Evolutionary conservation across 2,329 filamentous ascomycete genomes (phyloP).

Genomic region (Sclerotinia nivalis): DNA sequence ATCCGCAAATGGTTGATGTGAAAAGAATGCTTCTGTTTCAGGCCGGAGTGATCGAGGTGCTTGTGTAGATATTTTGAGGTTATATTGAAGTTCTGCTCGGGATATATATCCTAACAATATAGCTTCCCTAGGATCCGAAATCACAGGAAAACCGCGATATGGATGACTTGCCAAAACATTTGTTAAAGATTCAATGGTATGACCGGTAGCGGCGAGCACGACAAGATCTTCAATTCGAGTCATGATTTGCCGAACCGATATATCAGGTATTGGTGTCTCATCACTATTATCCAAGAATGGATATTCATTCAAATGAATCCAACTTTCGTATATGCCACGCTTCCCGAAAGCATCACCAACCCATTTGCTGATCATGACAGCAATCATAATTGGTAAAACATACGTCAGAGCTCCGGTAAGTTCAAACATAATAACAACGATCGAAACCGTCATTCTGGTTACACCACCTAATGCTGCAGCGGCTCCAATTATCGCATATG

Average conservation of each 20-base stretch:
- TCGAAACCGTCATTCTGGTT: conserved; percentile 95
- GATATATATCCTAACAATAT: conserved; percentile 91
- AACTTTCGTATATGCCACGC: conserved; percentile 93
- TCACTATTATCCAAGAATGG: conserved; percentile 93
- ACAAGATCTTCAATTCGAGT: conserved; percentile 88
- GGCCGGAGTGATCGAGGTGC: conserved; percentile 60
- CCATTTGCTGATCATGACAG: conserved; percentile 98
- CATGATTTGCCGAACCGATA: conserved; percentile 87
- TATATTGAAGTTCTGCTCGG: conserved; percentile 83
- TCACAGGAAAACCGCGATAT: conserved; percentile 89
- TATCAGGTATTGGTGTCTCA: conserved; percentile 74
- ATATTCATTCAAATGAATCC: conserved; percentile 96
- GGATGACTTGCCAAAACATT: conserved; percentile 70
- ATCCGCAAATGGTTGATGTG: conserved; percentile 78
- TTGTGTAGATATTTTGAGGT: conserved; percentile 63
- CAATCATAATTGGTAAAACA: conserved; percentile 97
- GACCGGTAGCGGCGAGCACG: conserved; percentile 80
- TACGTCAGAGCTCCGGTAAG: conserved; percentile 94
- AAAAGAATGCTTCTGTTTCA: conserved; percentile 80
- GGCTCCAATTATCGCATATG: conserved; percentile 94
- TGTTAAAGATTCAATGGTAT: conserved; percentile 77
- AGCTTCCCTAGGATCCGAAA: conserved; percentile 74
- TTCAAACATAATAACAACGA: conserved; percentile 99
- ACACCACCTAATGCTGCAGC: conserved; percentile 92
- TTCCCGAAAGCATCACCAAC: conserved; percentile 93